These are phyloP conservation scores for Eimeria tenella DNA, from an alignment of 169 alveolate genomes.

Conservation along the genomic window DNA sequence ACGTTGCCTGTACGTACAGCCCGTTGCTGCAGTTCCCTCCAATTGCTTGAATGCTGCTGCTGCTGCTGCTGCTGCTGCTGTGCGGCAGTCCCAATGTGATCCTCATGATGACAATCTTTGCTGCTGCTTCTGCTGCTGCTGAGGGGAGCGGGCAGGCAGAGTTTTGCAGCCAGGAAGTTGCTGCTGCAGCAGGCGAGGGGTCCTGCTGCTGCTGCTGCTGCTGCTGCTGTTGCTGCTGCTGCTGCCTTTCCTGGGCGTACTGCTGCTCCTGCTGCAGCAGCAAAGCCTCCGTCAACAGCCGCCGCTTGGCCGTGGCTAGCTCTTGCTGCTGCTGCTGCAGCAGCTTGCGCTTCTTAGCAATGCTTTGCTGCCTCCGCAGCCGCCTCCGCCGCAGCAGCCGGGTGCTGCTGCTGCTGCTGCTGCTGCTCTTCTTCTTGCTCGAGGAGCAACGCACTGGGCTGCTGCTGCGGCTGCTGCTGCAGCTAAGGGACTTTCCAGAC, in stretches of 20 bases:
- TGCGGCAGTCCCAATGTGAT: background rate
- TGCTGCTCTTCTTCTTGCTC: background rate
- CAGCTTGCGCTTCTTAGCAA: background rate
- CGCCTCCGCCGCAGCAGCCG: background rate
- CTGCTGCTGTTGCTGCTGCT: background rate
- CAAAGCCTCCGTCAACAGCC: background rate
- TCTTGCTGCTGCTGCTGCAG: background rate
- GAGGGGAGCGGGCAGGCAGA: background rate
- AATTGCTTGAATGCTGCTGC: background rate
- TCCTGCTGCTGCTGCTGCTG: background rate
- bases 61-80: background rate
- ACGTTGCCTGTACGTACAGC: background rate
- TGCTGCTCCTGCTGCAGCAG: background rate
- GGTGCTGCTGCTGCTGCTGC: background rate
- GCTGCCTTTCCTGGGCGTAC: background rate
- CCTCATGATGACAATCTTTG: background rate
- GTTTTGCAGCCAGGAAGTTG: background rate
- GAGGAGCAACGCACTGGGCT: background rate
- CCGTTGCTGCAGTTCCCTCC: background rate
- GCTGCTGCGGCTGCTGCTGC: background rate
- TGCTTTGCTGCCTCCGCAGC: background rate
- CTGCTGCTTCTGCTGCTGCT: background rate
- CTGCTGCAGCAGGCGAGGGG: background rate
- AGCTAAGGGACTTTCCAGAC: background rate
- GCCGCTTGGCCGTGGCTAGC: background rate